phyloP scores from a whole-genome alignment of 805 yeast species.

The Cyberlindnera misumaiensis region DNA sequence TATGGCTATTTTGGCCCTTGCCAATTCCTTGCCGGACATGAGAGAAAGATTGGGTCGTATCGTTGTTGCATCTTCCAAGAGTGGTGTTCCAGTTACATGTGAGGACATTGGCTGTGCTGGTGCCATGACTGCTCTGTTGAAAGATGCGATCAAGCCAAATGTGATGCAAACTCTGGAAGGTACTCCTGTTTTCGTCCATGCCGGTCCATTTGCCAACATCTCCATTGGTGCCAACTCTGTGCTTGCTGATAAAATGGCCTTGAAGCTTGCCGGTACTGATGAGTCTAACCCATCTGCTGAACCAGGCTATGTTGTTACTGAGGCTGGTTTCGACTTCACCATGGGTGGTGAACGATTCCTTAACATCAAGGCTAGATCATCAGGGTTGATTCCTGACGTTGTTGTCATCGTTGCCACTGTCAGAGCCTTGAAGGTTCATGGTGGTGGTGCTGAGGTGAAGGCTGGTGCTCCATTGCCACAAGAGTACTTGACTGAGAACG shows the following conservation, averaged over 20 bases:
- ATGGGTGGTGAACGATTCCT: constrained; percentile 99
- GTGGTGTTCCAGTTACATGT: constrained; percentile 81
- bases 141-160: constrained; percentile 95
- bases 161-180: constrained; percentile 97
- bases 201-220: constrained; percentile 97
- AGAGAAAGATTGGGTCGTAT: constrained; percentile 81
- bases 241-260: constrained; percentile 86
- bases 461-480: constrained; percentile 85
- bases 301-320: constrained; percentile 90
- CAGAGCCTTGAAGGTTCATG: constrained; percentile 93
- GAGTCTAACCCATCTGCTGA: constrained; percentile 32
- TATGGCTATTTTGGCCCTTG: constrained; percentile 90
- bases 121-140: constrained; percentile 88
- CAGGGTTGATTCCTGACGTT: constrained; percentile 82
- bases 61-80: constrained; percentile 75
- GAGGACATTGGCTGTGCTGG: constrained; percentile 96
- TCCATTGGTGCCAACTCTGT: constrained; percentile 96
- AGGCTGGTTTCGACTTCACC: constrained; percentile 97
- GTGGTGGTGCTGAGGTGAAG: constrained; percentile 95
- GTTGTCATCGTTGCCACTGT: constrained; percentile 95
- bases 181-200: constrained; percentile 95
- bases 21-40: constrained; percentile 74
- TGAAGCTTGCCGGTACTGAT: constrained; percentile 72
- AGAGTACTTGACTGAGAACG: constrained; percentile 75
- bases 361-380: constrained; percentile 90